phyloP scores from a whole-genome alignment of 345 rosid genomes.

The Hibiscus tridactylites region DNA sequence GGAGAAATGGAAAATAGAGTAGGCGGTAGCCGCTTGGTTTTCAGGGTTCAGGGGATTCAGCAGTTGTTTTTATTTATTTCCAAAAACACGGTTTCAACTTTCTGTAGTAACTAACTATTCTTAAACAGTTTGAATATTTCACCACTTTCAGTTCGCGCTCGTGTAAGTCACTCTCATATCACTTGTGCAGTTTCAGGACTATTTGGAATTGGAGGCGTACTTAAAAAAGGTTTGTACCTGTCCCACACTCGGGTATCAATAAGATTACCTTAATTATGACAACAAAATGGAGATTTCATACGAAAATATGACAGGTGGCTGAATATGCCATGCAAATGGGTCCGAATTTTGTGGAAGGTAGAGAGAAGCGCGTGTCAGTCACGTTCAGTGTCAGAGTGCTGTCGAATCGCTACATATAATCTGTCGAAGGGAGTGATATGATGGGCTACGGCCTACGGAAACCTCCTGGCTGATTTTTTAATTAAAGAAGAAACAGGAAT shows the following conservation, averaged over 20 bases:
- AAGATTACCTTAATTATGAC: neutral
- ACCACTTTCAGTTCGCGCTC: conserved; percentile 1
- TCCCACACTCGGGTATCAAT: no score
- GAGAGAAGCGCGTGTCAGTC: neutral
- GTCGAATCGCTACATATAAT: conserved; percentile 78
- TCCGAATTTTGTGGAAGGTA: conserved; percentile 10
- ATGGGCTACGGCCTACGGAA: conserved; percentile 21
- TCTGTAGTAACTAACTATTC: neutral
- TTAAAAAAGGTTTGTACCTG: no score
- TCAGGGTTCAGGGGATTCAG: conserved; percentile 5
- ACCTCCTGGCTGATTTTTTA: conserved; percentile 15
- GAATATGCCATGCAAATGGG: conserved; percentile 40
- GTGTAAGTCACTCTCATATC: neutral
- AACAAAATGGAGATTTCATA: conserved; percentile 11
- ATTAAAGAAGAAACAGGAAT: neutral
- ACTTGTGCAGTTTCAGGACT: neutral
- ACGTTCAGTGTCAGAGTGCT: conserved; percentile 43
- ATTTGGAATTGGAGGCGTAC: neutral
- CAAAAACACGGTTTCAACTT: conserved; percentile 32
- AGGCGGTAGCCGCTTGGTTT: conserved; percentile 30
- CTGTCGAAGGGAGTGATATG: neutral
- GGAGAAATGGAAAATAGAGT: neutral
- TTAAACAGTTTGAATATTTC: no score
- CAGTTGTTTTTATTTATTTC: conserved; percentile 29
- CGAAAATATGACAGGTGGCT: neutral